Percentiles rank a stretch among this genome's conserved stretches.
These are phyloP conservation scores for Linnemannia zychae DNA, from an alignment of 192 early-diverging fungal genomes.

Conservation along the genomic window DNA sequence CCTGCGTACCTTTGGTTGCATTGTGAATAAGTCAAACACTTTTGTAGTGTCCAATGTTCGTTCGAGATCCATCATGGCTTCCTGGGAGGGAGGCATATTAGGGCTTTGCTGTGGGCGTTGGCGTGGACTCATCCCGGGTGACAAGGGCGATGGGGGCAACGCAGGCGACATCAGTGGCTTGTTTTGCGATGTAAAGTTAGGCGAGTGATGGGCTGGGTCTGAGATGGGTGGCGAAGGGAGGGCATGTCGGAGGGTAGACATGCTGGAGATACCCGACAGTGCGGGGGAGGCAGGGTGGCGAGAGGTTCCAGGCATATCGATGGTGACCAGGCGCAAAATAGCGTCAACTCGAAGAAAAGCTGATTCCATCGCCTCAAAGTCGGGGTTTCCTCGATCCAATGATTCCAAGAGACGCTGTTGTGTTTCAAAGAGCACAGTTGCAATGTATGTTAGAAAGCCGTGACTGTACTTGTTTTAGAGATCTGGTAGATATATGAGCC, in stretches of 20 bases:
- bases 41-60: constrained; percentile 55
- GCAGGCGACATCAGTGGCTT: constrained; percentile 30
- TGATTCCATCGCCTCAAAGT: constrained; percentile 55
- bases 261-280: constrained; percentile 50
- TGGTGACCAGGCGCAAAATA: constrained; percentile 56
- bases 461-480: not conserved
- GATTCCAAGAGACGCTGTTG: constrained; percentile 60
- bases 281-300: constrained; percentile 51
- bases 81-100: constrained; percentile 6
- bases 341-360: constrained; percentile 61
- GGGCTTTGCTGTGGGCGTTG: constrained; percentile 11
- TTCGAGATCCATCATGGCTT: constrained; percentile 54
- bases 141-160: constrained; percentile 38
- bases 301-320: constrained; percentile 52
- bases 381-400: constrained; percentile 57
- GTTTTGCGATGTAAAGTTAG: constrained; percentile 32
- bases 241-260: constrained; percentile 40
- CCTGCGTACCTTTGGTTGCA: constrained; percentile 59
- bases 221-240: constrained; percentile 48
- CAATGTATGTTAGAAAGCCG: not conserved
- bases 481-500: not conserved
- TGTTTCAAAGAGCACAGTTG: constrained; percentile 1
- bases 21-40: constrained; percentile 63
- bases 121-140: constrained; percentile 37
- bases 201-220: constrained; percentile 17